Base-by-base conservation (phyloP, 352 stramenopile species). In the Globisporangium orthogonon region DNA sequence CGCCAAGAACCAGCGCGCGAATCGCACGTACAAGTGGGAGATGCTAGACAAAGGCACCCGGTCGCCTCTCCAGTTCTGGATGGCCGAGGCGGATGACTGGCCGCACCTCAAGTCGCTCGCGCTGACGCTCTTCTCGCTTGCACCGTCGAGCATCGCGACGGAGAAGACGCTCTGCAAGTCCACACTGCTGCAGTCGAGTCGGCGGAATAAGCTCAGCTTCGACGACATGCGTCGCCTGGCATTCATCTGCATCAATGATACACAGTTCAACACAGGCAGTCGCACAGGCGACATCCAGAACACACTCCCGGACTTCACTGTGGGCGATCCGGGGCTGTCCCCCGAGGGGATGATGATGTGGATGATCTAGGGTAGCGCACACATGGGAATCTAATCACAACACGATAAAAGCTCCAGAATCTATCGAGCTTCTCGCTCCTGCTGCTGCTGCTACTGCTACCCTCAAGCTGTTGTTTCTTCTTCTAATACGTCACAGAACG, bases 341-440 rank as follows among this genome's bases (percentile, higher is more conserved):
- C 74, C 80, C 2, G 81, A 91, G 29, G 81, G 78, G 31, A 89
- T 91, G 81, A 91, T 89, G 77, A 89, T 91, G 78, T 91, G 81
- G 81, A 91, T 91, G 81, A 91, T 91, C 54, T 91, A 69, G 64
- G 7, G 31, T 31, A 30, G 23, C 23, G 23, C 23, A 28, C 41
- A 46, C 14, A 5, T 11, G 5, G 18, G 11, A 14, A 37, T 37
- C 5, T 37, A 37, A 9, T 37, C 33, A 9, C 33, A 37, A 37
- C 33, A 37, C 9, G 33, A 23, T 23, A 37, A 5, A 37, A 37
- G 33, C 33, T 37, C 33, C 39, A 45, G 13, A 45, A 18, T 45
- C 40, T 45, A 45, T 45, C 15, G 40, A 14, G 13, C 40, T 14
- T 45, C 15, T 13, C 40, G 13, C 40, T n/a, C 4, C 11, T 11